phyloP scores from a whole-genome alignment of 2,329 filamentous ascomycete species.

The Annulohypoxylon truncatum region DNA sequence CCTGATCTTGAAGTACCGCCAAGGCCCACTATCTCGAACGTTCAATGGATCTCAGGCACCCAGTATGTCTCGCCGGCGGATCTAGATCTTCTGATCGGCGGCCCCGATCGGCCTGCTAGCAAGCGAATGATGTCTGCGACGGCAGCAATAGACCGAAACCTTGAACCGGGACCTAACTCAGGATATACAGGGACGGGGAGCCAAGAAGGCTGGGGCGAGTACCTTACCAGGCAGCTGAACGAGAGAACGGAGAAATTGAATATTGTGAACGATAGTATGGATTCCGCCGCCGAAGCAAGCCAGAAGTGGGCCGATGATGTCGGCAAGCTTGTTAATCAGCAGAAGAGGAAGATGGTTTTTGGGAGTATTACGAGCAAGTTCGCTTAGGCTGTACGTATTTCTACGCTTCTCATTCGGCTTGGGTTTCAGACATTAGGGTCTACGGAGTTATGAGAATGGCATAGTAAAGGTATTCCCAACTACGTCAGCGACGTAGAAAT shows the following conservation, averaged over 20 bases:
- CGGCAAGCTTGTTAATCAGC: slow-evolving; percentile 84
- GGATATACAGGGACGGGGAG: slow-evolving; percentile 48
- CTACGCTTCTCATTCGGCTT: neutral
- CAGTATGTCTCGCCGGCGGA: slow-evolving; percentile 89
- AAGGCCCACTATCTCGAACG: slow-evolving; percentile 90
- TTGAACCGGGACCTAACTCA: slow-evolving; percentile 48
- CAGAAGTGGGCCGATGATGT: slow-evolving; percentile 89
- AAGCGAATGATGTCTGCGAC: slow-evolving; percentile 88
- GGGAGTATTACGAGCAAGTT: slow-evolving; percentile 75
- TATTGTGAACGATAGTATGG: slow-evolving; percentile 85
- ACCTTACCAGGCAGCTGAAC: slow-evolving; percentile 86
- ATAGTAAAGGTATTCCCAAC: slow-evolving; percentile 28
- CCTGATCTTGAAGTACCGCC: slow-evolving; percentile 77
- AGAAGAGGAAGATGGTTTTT: slow-evolving; percentile 86
- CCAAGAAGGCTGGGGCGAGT: slow-evolving; percentile 78
- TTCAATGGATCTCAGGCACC: slow-evolving; percentile 97
- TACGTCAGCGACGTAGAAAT: slow-evolving; percentile 14
- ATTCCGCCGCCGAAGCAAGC: slow-evolving; percentile 82
- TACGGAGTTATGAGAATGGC: slow-evolving; percentile 26
- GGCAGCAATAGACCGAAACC: slow-evolving; percentile 76
- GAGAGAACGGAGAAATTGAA: slow-evolving; percentile 90
- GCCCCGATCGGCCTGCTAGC: slow-evolving; percentile 85
- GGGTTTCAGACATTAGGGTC: neutral
- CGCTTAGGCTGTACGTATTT: slow-evolving; percentile 35
- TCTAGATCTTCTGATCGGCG: slow-evolving; percentile 90